A percentile compares a stretch with the other conserved stretches of the same genome.
These are phyloP conservation scores for Misopates orontium DNA, from an alignment of 257 asterid genomes.

Conservation along the genomic window DNA sequence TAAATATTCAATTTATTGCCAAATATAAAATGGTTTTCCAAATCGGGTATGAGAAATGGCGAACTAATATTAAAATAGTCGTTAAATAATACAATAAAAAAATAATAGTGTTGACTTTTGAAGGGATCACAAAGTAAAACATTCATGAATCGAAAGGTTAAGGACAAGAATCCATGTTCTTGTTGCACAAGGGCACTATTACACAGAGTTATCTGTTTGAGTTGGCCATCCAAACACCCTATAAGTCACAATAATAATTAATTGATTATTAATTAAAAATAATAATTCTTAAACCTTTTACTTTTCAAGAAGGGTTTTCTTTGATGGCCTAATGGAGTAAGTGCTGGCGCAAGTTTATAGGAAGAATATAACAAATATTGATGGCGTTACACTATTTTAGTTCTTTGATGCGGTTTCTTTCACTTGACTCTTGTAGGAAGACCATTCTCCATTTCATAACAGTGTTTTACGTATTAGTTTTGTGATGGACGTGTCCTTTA, in stretches of 20 bases:
- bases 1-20: no score
- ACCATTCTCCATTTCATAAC: no score
- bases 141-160: constrained; percentile 14
- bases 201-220: constrained; percentile 7
- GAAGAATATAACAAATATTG: no score
- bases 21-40: no score
- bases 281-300: neutral
- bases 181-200: constrained; percentile 9
- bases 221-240: constrained; percentile 13
- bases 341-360: no score
- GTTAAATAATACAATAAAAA: neutral
- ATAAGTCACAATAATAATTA: constrained; percentile 13
- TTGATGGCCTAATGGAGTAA: neutral
- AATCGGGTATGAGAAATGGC: constrained; percentile 26
- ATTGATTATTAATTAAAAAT: neutral
- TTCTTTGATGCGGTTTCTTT: neutral
- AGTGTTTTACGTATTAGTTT: no score
- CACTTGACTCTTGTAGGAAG: no score
- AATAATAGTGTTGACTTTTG: neutral
- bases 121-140: constrained; percentile 8
- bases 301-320: neutral
- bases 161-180: neutral
- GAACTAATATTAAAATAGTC: neutral
- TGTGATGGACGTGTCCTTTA: no score
- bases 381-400: neutral